These are phyloP conservation scores for Aegle marmelos DNA, from an alignment of 345 rosid species.

Conservation along the genomic window DNA sequence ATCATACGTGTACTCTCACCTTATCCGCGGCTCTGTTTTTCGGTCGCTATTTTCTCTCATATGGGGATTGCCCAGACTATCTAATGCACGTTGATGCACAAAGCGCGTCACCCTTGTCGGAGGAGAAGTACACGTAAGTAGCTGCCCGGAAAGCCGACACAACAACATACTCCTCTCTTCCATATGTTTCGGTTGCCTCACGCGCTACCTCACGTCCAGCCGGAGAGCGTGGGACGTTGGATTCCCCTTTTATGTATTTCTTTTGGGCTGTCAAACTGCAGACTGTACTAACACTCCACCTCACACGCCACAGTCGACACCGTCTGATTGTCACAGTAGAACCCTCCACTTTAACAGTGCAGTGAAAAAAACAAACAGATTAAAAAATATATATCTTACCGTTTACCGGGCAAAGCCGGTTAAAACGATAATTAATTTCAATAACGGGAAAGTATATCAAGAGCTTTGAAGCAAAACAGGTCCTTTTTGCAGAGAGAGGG, in stretches of 20 bases:
- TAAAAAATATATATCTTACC: not conserved
- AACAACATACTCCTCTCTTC: not conserved
- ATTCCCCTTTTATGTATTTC: constrained; percentile 13
- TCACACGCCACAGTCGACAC: constrained; percentile 20
- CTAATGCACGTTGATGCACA: constrained; percentile 31
- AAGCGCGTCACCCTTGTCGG: constrained; percentile 42
- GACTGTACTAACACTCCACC: constrained; percentile 20
- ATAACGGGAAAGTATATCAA: constrained; percentile 14
- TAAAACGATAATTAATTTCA: not conserved
- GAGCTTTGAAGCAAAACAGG: constrained; percentile 3
- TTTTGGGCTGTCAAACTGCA: constrained; percentile 14
- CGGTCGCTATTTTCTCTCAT: not conserved
- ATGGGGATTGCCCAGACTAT: not conserved
- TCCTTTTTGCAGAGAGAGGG: constrained; percentile 7
- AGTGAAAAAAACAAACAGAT: constrained; percentile 1
- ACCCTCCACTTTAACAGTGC: constrained; percentile 13
- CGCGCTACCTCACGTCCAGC: constrained; percentile 6
- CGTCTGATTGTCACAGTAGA: constrained; percentile 16
- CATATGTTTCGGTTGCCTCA: not conserved
- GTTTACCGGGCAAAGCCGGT: constrained; percentile 20
- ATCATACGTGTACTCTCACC: not conserved
- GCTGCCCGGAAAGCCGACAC: constrained; percentile 36
- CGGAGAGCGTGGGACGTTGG: constrained; percentile 25
- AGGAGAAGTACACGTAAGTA: constrained; percentile 26
- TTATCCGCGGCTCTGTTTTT: not conserved